Conservation (phyloP, 495 filamentous ascomycete genomes). For the Cryomyces minteri region DNA sequence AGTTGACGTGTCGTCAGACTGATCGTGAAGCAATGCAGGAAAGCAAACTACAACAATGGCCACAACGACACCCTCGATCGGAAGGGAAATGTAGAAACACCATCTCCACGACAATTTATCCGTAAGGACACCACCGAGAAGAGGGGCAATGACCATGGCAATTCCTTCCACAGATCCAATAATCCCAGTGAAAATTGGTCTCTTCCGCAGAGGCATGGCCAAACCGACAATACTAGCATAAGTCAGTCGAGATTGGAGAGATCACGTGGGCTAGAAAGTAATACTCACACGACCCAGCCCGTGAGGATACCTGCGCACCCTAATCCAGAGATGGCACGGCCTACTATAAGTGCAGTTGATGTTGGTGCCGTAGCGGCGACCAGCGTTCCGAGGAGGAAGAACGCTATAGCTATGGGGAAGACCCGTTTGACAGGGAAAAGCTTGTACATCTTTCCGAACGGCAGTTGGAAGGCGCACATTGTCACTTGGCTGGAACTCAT, state of each 20-base stretch:
- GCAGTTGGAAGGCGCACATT: conserved; percentile 1
- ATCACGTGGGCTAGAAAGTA: too few relatives aligned
- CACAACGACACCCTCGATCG: conserved; percentile 1
- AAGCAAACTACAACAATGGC: not conserved
- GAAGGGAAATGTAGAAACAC: conserved; percentile 10
- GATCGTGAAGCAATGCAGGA: not conserved
- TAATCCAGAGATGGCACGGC: conserved; percentile 2
- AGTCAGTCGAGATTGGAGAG: too few relatives aligned
- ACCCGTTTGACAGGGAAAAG: conserved; percentile 2
- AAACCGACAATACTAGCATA: conserved; percentile 9
- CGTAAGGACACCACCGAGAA: conserved; percentile 21
- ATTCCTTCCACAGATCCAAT: conserved; percentile 4
- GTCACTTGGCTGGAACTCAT: not conserved
- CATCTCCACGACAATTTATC: conserved; percentile 9
- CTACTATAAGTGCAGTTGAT: conserved; percentile 1
- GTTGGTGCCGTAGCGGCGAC: conserved; percentile 1
- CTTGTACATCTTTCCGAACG: conserved; percentile 2
- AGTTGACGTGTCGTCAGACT: not conserved
- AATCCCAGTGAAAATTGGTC: conserved; percentile 5
- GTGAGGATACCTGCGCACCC: conserved; percentile 13
- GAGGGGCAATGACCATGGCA: conserved; percentile 1
- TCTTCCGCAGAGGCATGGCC: conserved; percentile 1
- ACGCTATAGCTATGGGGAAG: not conserved
- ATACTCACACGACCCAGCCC: too few relatives aligned
- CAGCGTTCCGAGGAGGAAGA: conserved; percentile 1